Conservation (phyloP, 129 eudicot species). For the Tanacetum coccineum region DNA sequence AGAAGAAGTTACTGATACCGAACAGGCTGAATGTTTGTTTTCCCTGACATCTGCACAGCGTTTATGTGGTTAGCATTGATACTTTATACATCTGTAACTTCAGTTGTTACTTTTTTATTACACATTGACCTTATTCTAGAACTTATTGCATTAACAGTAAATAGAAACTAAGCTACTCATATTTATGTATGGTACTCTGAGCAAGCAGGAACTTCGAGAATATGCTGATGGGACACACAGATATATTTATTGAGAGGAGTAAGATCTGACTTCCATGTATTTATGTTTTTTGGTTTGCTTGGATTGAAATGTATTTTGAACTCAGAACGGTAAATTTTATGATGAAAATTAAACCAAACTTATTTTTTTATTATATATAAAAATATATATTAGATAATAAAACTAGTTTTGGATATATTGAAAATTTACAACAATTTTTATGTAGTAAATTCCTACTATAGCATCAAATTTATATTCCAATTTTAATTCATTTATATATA, state of each 20-base stretch:
- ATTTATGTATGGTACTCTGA: constrained; percentile 61
- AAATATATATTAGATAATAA: background rate
- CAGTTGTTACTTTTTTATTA: constrained; percentile 50
- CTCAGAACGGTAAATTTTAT: background rate
- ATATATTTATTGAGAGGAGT: constrained; percentile 97
- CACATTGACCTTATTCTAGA: background rate
- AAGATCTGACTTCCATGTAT: constrained; percentile 19
- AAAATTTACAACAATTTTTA: too few relatives aligned
- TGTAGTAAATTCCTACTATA: too few relatives aligned
- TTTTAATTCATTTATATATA: too few relatives aligned
- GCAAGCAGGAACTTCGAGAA: constrained; percentile 97
- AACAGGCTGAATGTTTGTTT: too few relatives aligned
- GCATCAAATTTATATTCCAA: too few relatives aligned
- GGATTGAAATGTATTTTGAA: background rate
- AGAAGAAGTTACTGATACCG: too few relatives aligned
- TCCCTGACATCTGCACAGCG: too few relatives aligned
- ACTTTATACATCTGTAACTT: too few relatives aligned
- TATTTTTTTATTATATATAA: background rate
- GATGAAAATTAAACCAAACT: too few relatives aligned
- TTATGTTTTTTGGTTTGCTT: constrained; percentile 4
- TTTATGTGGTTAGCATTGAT: too few relatives aligned
- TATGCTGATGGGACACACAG: constrained; percentile 98
- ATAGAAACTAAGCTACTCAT: background rate
- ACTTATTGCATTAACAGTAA: constrained; percentile 19
- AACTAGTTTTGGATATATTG: background rate